A percentile compares a stretch with the other conserved stretches of the same genome.
Evolutionary conservation across 306 rosid species (phyloP).

Genomic region (Leucaena leucocephala): DNA sequence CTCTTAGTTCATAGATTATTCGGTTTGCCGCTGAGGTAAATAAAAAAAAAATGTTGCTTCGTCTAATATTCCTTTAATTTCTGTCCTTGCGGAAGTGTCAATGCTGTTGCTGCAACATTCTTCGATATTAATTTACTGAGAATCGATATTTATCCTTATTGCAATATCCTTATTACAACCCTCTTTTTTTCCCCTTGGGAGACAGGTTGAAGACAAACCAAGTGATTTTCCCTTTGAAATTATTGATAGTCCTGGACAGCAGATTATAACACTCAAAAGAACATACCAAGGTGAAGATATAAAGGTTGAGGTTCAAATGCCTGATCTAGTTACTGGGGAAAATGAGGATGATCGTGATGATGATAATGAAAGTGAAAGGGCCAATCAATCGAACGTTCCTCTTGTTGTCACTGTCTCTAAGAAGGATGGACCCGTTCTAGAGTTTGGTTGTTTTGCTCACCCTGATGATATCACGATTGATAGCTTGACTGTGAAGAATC

Average conservation of each 20-base stretch:
- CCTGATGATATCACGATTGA: slow-evolving; percentile 79
- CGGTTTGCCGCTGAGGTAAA: background rate
- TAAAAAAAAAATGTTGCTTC: background rate
- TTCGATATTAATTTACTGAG: background rate
- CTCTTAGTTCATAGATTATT: background rate
- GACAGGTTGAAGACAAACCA: slow-evolving; percentile 68
- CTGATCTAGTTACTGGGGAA: slow-evolving; percentile 79
- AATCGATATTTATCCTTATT: background rate
- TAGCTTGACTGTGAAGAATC: slow-evolving; percentile 67
- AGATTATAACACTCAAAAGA: slow-evolving; percentile 67
- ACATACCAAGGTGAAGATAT: slow-evolving; percentile 76
- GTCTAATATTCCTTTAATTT: background rate
- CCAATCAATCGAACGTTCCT: slow-evolving; percentile 70
- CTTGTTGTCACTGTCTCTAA: slow-evolving; percentile 70
- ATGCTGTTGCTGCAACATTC: background rate
- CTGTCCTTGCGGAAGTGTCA: background rate
- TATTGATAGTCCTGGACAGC: slow-evolving; percentile 64
- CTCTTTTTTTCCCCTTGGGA: slow-evolving; percentile 7
- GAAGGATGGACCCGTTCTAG: slow-evolving; percentile 62
- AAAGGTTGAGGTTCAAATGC: slow-evolving; percentile 87
- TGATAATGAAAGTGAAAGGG: slow-evolving; percentile 45
- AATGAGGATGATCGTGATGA: slow-evolving; percentile 37
- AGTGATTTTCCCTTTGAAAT: slow-evolving; percentile 74
- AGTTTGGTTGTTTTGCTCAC: slow-evolving; percentile 74
- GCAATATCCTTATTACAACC: background rate